A percentile compares a stretch with the other conserved stretches of the same genome.
These are phyloP conservation scores for Tulasnella sp. DNA, from an alignment of 768 basidiomycete species.

Conservation along the genomic window DNA sequence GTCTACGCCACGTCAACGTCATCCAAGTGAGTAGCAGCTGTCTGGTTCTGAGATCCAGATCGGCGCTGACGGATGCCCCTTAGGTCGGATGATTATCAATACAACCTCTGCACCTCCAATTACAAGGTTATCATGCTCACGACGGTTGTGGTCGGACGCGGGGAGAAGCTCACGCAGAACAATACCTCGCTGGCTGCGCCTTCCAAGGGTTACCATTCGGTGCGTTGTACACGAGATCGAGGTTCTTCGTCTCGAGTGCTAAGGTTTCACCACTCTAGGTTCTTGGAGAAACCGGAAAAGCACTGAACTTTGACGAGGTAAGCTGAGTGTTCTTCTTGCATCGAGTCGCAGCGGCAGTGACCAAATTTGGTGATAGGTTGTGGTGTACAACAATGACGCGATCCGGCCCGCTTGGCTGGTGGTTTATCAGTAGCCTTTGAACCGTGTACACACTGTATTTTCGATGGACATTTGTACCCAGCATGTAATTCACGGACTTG, in stretches of 20 bases:
- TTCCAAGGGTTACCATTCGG: conserved; percentile 3
- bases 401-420: conserved; percentile 11
- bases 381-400: conserved; percentile 10
- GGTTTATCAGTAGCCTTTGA: conserved; percentile 1
- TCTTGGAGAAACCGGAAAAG: not conserved
- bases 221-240: not conserved
- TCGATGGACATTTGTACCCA: no score
- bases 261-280: not conserved
- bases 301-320: conserved; percentile 7
- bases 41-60: no score
- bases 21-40: conserved; percentile 2
- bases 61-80: not conserved
- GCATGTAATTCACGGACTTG: no score
- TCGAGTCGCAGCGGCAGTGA: not conserved
- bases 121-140: conserved; percentile 2
- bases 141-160: not conserved
- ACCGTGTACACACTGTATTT: no score
- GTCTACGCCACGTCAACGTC: not conserved
- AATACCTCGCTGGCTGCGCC: not conserved
- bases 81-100: not conserved
- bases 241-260: not conserved
- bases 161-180: not conserved
- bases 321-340: not conserved
- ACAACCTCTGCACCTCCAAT: not conserved
- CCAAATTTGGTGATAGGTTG: not conserved